These are phyloP conservation scores for Neurospora discreta DNA, from an alignment of 495 filamentous ascomycete species.

Conservation along the genomic window DNA sequence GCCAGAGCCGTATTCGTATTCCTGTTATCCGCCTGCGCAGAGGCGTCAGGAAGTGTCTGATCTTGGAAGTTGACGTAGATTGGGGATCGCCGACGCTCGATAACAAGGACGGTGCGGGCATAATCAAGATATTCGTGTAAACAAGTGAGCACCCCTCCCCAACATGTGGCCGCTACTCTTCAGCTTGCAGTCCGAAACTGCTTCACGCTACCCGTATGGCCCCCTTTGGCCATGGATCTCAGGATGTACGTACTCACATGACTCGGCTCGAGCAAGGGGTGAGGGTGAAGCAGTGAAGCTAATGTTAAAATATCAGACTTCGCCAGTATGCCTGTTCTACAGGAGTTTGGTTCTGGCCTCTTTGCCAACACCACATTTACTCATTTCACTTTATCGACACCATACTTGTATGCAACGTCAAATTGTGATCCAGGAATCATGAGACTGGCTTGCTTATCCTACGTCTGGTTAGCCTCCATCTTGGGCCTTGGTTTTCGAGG, in stretches of 20 bases:
- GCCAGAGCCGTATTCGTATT: neutral
- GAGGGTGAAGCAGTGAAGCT: neutral
- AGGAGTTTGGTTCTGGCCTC: neutral
- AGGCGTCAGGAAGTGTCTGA: neutral
- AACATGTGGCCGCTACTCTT: neutral
- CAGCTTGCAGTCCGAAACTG: neutral
- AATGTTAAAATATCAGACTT: neutral
- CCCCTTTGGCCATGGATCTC: neutral
- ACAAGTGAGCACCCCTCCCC: neutral
- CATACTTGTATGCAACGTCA: neutral
- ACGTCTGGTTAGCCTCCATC: neutral
- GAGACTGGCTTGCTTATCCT: neutral
- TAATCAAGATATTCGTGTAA: neutral
- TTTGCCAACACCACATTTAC: neutral
- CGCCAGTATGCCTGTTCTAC: neutral
- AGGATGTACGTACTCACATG: neutral
- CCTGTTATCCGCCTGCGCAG: neutral
- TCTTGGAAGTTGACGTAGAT: neutral
- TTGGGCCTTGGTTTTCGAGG: neutral
- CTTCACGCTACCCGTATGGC: neutral
- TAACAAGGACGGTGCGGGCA: neutral
- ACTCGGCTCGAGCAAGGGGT: neutral
- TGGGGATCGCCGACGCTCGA: neutral
- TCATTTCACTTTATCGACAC: neutral
- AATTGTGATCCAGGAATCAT: neutral